Conservation (phyloP, 2,329 filamentous ascomycete genomes). For the Conoideocrella luteorostrata region DNA sequence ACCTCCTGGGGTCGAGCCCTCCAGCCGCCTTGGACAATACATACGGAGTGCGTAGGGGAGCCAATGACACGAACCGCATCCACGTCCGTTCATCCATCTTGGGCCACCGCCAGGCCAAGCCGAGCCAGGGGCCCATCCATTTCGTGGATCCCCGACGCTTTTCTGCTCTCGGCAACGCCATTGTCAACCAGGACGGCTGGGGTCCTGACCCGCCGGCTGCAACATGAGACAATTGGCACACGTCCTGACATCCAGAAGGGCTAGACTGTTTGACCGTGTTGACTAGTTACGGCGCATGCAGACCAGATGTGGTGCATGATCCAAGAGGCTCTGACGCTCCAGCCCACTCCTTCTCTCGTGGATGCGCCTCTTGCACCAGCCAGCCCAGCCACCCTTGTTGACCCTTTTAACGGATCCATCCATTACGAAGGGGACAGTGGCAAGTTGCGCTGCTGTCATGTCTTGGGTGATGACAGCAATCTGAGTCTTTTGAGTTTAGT, state of each 20-base stretch:
- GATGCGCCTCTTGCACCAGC: neutral
- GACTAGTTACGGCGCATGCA: too few relatives aligned
- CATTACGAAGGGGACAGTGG: constrained; percentile 5
- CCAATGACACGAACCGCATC: constrained; percentile 1
- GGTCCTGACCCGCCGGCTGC: neutral
- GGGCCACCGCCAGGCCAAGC: neutral
- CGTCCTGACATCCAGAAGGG: too few relatives aligned
- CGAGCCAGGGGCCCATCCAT: neutral
- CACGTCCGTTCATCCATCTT: neutral
- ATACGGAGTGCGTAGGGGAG: too few relatives aligned
- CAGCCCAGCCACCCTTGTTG: constrained; percentile 7
- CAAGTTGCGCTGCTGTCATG: too few relatives aligned
- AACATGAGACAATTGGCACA: constrained; percentile 6
- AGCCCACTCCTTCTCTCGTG: too few relatives aligned
- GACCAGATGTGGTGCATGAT: too few relatives aligned
- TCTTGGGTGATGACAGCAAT: too few relatives aligned
- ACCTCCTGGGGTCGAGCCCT: constrained; percentile 1
- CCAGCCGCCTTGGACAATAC: neutral
- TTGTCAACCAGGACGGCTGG: neutral
- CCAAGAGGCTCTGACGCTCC: too few relatives aligned
- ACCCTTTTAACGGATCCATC: neutral
- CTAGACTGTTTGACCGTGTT: too few relatives aligned
- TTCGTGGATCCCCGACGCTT: neutral
- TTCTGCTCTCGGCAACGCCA: constrained; percentile 3
- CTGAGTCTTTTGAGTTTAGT: too few relatives aligned